Evolutionary conservation across 169 alveolate species (phyloP), one percentile per base, ranked within the genome.

Genomic region (Plasmodium coatneyi): DNA sequence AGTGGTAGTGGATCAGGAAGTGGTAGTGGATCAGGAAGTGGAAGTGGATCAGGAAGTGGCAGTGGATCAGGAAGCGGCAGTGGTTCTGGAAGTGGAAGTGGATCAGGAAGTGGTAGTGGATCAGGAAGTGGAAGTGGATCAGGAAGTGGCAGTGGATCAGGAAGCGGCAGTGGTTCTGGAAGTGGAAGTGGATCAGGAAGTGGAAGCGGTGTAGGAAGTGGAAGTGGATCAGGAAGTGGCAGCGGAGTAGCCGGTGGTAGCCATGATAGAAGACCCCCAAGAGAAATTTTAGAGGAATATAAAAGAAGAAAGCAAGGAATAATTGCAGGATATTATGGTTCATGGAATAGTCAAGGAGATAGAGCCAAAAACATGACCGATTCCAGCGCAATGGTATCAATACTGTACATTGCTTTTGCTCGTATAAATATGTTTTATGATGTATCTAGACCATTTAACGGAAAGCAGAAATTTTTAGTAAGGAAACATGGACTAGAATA

Each of bases 331-430:
- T 84, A 49, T 52, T 72, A 84, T 49, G 81, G 83, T 10, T 84
- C 84, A 72, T 84, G 92, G 92, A 83, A 83, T 71, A 83, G 92
- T 71, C 92, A 83, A 66, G 92, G 92, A n/a, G 92, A 49, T 84
- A 74, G 80, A 19, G 92, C 54, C 52, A 84, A 72, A 5, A 76
- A 84, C 2, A 83, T 83, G 92, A 66, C 82, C n/a, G 82, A 83
- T 84, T 76, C 84, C 6, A 72, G 56, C 36, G 80, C 80, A 72
- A 72, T 72, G 79, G 84, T 84, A 46, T 72, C 92, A 28, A 36
- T 72, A 66, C 66, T 84, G 49, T 74, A 46, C 43, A 84, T 83
- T 39, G 82, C 92, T 34, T 83, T 83, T 66, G 92, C 92, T 71
- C 92, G 92, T 66, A 83, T 83, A 36, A 70, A 83, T 83, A 83